A percentile compares a stretch with the other conserved stretches of the same genome.
Conservation (phyloP, 331 rosid genomes). For the Acacia concinna region DNA sequence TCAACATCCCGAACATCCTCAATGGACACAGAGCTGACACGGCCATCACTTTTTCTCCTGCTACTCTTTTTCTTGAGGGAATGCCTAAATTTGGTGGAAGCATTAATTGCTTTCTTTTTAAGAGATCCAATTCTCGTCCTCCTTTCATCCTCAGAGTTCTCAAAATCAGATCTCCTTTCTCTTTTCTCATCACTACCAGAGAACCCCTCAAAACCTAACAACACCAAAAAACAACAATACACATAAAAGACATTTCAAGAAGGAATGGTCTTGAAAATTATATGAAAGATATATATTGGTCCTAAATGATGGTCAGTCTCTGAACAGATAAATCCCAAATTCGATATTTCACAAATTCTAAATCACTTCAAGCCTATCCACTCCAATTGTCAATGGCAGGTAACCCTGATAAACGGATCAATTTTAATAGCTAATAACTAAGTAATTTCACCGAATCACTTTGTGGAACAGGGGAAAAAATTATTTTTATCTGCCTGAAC, state of each 20-base stretch:
- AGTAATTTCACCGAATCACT: neutral
- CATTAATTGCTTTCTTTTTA: slow-evolving; percentile 87
- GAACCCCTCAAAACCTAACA: slow-evolving; percentile 88
- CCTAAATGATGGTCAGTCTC: neutral
- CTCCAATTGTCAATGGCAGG: neutral
- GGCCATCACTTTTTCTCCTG: slow-evolving; percentile 86
- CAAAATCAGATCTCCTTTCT: slow-evolving; percentile 91
- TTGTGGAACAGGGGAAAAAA: neutral
- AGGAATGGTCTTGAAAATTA: neutral
- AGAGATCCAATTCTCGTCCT: slow-evolving; percentile 88
- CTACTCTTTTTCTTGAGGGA: slow-evolving; percentile 88
- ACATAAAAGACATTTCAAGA: neutral
- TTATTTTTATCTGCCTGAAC: neutral
- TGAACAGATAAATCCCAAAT: neutral
- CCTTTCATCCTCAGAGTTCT: slow-evolving; percentile 96
- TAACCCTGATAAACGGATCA: neutral
- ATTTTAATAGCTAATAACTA: neutral
- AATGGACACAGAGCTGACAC: slow-evolving; percentile 94
- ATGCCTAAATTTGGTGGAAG: slow-evolving; percentile 84
- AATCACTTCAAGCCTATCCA: neutral
- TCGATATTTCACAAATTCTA: neutral
- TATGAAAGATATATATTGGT: neutral
- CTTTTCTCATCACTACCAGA: slow-evolving; percentile 89
- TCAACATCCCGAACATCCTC: slow-evolving; percentile 88
- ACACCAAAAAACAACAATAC: neutral